A percentile compares a stretch with the other conserved stretches of the same genome.
Conservation (phyloP, 495 filamentous ascomycete species). For the Cenococcum geophilum region DNA sequence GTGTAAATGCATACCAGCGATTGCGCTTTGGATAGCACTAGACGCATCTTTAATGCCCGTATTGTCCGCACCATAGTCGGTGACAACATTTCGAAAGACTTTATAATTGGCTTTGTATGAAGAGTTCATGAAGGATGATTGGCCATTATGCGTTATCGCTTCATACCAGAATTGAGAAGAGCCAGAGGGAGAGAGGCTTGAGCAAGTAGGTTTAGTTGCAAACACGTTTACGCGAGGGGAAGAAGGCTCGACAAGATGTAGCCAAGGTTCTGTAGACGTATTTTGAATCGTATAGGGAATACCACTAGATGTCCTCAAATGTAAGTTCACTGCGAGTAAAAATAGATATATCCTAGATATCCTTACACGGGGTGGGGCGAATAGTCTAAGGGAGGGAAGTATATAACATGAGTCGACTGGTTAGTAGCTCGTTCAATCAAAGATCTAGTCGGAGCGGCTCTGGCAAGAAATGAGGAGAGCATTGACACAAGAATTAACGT, state of each 20-base stretch:
- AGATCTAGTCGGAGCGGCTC: background rate
- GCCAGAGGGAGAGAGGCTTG: background rate
- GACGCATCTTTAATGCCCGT: slow-evolving; percentile 56
- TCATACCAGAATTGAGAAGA: slow-evolving; percentile 34
- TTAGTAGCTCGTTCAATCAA: background rate
- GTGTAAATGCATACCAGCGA: slow-evolving; percentile 27
- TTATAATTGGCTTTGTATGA: slow-evolving; percentile 33
- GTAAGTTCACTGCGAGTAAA: background rate
- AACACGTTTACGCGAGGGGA: background rate
- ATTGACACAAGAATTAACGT: no score
- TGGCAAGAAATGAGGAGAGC: no score
- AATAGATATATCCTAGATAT: background rate
- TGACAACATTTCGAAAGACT: slow-evolving; percentile 40
- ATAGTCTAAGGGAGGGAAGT: background rate
- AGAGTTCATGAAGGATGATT: slow-evolving; percentile 33
- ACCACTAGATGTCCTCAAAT: background rate
- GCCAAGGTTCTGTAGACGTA: background rate
- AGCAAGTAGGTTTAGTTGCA: background rate
- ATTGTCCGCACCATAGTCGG: slow-evolving; percentile 38
- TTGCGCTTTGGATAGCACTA: slow-evolving; percentile 41
- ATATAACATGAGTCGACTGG: background rate
- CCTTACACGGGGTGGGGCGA: background rate
- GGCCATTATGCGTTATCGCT: slow-evolving; percentile 37
- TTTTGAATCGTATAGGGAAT: background rate
- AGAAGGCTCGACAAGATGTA: no score